A percentile compares a stretch with the other conserved stretches of the same genome.
Conservation (phyloP, 768 basidiomycete genomes). For the Holtermannia corniformis region DNA sequence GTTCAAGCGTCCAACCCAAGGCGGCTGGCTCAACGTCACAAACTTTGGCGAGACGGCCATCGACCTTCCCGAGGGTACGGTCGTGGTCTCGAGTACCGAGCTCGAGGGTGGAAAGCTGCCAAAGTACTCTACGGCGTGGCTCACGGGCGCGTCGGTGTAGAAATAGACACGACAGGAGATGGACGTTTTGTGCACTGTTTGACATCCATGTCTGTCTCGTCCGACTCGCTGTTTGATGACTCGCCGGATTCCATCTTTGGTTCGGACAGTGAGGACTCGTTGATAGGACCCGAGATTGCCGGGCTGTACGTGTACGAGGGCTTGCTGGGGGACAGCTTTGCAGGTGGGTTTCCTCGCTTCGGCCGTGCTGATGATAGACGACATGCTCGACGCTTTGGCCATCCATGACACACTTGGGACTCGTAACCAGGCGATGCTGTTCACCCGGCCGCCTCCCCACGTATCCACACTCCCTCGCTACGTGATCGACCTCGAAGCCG, state of each 20-base stretch:
- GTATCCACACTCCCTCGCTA: slow-evolving; percentile 51
- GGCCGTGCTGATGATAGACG: slow-evolving; percentile 3
- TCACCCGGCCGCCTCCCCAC: slow-evolving; percentile 47
- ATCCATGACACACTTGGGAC: slow-evolving; percentile 31
- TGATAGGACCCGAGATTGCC: no score
- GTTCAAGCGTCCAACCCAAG: slow-evolving; percentile 13
- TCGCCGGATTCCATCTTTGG: no score
- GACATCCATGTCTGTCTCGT: no score
- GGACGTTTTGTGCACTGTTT: no score
- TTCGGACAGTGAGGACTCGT: no score
- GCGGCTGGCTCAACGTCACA: slow-evolving; percentile 11
- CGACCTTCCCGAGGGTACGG: slow-evolving; percentile 13
- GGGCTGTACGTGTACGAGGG: slow-evolving; percentile 30
- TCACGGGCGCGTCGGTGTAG: background rate
- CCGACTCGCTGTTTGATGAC: no score
- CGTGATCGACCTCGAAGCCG: slow-evolving; percentile 50
- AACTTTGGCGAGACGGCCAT: slow-evolving; percentile 15
- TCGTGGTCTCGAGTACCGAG: slow-evolving; percentile 5
- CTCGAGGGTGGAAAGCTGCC: slow-evolving; percentile 6
- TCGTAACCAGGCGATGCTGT: slow-evolving; percentile 80
- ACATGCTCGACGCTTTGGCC: slow-evolving; percentile 13
- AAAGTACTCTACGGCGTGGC: slow-evolving; percentile 14
- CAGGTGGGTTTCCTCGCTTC: slow-evolving; percentile 13
- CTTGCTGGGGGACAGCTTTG: slow-evolving; percentile 12
- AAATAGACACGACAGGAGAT: no score